Base-by-base conservation (phyloP, 2,329 filamentous ascomycete genomes). In the Ceratocystiopsis minuta region DNA sequence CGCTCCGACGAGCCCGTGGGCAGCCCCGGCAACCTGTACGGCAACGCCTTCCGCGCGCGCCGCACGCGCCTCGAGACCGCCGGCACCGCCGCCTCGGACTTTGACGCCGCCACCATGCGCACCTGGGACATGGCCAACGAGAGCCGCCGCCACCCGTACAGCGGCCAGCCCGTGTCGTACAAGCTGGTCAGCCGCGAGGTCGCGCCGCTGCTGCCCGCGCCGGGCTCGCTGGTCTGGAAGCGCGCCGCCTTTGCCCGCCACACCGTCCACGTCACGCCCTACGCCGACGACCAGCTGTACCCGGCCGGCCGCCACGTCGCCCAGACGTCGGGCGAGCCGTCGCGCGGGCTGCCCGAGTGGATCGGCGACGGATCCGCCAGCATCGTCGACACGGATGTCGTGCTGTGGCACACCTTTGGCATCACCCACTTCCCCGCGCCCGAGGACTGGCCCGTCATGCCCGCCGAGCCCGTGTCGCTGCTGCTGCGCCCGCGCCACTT, bases 321-420 rank as follows among this genome's bases (percentile, higher is more conserved):
- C 0, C 85, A 93, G 55, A 90, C 86, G 9, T 84, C 78, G 0
- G 86, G 86, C 52, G 78, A 85, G 49, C 80, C 80, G 0, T 80
- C 79, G 0, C 60, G 63, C 36, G 84, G 84, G 31, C 63, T 92
- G 3, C 78, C 80, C 0, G 68, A 76, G 50, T 88, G 83, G 84
- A 79, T 90, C 50, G 75, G 74, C 18, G 73, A 85, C 46, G 76
- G 80, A 13, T 63, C 62, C 37, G 74, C 71, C 44, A 70, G 65
- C 20, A 76, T 93, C 50, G 81, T 80, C 43, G 80, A 94, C 64
- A 82, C 77, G 1, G 83, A 95, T 55, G 63, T 94, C 28, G 86
- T 95, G 1, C 70, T 94, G 15, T 95, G 86, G 86, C 86, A 94
- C 61, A 93, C 85, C 0, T 95, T 94, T 53, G 87, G 87, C 33